Evolutionary conservation across 306 rosid species (phyloP).

Genomic region (Comarum palustre): DNA sequence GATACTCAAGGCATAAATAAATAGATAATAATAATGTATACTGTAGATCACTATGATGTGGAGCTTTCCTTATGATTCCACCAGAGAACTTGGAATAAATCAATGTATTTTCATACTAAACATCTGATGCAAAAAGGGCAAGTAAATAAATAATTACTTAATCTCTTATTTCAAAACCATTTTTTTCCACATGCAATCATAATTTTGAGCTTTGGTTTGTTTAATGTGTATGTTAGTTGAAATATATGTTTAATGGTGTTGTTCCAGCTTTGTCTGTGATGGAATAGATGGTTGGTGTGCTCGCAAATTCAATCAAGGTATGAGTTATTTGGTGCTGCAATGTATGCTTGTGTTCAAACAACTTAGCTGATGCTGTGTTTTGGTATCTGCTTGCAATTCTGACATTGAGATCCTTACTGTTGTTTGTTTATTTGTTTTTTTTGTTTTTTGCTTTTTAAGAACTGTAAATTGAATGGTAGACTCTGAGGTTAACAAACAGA

Average conservation of each 20-base stretch:
- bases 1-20: background rate
- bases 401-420: background rate
- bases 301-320: conserved; percentile 99
- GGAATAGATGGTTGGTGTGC: conserved; percentile 99
- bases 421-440: too few relatives aligned
- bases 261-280: conserved; percentile 89
- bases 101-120: background rate
- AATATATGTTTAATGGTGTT: conserved; percentile 30
- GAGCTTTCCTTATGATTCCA: background rate
- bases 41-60: background rate
- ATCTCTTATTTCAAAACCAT: background rate
- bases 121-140: background rate
- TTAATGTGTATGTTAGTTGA: conserved; percentile 14
- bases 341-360: background rate
- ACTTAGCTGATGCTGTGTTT: background rate
- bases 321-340: background rate
- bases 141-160: too few relatives aligned
- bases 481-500: background rate
- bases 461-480: background rate
- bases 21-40: too few relatives aligned
- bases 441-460: background rate
- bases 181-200: background rate
- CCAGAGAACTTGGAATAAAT: background rate
- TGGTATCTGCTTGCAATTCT: background rate
- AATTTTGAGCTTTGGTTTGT: conserved; percentile 3